Conservation (phyloP, 257 asterid species). For the Handroanthus guayacan region DNA sequence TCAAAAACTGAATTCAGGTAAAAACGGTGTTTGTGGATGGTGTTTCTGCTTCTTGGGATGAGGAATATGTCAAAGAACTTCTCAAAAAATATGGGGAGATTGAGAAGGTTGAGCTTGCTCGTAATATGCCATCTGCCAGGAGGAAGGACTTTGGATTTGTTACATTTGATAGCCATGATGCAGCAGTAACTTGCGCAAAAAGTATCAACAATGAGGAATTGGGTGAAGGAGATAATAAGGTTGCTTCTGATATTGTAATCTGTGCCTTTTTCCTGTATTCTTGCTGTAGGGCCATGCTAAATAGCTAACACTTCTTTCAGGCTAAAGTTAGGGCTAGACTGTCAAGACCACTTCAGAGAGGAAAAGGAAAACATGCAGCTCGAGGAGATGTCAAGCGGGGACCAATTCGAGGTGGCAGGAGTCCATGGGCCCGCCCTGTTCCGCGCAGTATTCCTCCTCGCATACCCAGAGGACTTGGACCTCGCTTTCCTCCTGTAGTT, state of each 20-base stretch:
- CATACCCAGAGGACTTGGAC: slow-evolving; percentile 59
- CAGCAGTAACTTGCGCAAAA: slow-evolving; percentile 91
- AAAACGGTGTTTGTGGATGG: slow-evolving; percentile 98
- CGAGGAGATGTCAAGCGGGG: slow-evolving; percentile 73
- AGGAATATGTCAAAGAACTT: slow-evolving; percentile 71
- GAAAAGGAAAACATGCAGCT: slow-evolving; percentile 80
- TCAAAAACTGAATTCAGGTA: slow-evolving; percentile 60
- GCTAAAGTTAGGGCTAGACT: slow-evolving; percentile 96
- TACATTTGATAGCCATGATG: slow-evolving; percentile 84
- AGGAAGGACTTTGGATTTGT: slow-evolving; percentile 98
- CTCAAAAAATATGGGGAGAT: slow-evolving; percentile 73
- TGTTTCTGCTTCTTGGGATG: slow-evolving; percentile 90
- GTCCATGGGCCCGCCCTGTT: slow-evolving; percentile 76
- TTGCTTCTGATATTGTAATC: slow-evolving; percentile 33
- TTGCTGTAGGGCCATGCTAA: slow-evolving; percentile 32
- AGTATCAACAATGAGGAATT: slow-evolving; percentile 85
- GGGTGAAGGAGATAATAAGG: slow-evolving; percentile 95
- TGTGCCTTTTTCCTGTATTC: slow-evolving; percentile 1
- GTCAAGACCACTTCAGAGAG: slow-evolving; percentile 97
- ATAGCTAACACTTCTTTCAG: slow-evolving; percentile 50
- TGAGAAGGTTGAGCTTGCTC: slow-evolving; percentile 93
- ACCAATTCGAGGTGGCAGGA: slow-evolving; percentile 59
- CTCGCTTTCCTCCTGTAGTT: slow-evolving; percentile 63
- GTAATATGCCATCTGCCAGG: slow-evolving; percentile 98
- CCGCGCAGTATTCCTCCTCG: slow-evolving; percentile 65